Evolutionary conservation across 2,329 filamentous ascomycete species (phyloP).

Genomic region (Colletotrichum tofieldiae): DNA sequence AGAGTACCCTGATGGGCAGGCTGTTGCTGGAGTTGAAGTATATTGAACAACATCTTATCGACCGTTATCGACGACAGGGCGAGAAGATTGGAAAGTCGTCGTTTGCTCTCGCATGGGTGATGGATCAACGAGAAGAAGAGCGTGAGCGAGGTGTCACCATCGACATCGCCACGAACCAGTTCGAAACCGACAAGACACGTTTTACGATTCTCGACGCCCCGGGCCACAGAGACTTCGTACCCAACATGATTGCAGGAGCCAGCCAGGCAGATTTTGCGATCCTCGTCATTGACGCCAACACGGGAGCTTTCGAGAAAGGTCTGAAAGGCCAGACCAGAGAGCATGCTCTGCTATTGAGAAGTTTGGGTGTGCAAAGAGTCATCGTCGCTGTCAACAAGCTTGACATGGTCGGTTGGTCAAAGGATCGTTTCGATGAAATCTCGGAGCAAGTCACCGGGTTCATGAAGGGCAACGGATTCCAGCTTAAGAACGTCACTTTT

Average conservation of each 20-base stretch:
- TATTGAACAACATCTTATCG: constrained; percentile 89
- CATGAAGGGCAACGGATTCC: constrained; percentile 85
- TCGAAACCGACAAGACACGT: constrained; percentile 87
- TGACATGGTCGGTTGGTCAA: constrained; percentile 87
- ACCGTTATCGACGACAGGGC: constrained; percentile 90
- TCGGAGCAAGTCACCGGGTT: constrained; percentile 87
- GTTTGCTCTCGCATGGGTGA: constrained; percentile 96
- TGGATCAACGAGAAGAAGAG: constrained; percentile 94
- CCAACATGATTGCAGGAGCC: constrained; percentile 98
- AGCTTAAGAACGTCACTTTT: constrained; percentile 85
- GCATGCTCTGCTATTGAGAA: constrained; percentile 90
- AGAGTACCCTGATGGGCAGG: constrained; percentile 98
- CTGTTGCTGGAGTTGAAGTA: constrained; percentile 90
- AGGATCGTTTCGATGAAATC: constrained; percentile 88
- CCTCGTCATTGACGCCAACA: constrained; percentile 91
- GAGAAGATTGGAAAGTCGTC: constrained; percentile 94
- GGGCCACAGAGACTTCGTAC: constrained; percentile 95
- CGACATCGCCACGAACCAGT: constrained; percentile 95
- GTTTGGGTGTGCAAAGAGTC: constrained; percentile 89
- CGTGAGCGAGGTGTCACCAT: constrained; percentile 93
- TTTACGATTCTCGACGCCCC: constrained; percentile 98
- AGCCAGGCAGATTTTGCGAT: constrained; percentile 97
- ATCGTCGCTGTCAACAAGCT: constrained; percentile 97
- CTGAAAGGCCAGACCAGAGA: constrained; percentile 95
- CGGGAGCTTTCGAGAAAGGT: constrained; percentile 93